Evolutionary conservation across 176 grass and related monocot species (phyloP), one percentile per base, ranked within the genome.

Genomic region (Microstegium vimineum): DNA sequence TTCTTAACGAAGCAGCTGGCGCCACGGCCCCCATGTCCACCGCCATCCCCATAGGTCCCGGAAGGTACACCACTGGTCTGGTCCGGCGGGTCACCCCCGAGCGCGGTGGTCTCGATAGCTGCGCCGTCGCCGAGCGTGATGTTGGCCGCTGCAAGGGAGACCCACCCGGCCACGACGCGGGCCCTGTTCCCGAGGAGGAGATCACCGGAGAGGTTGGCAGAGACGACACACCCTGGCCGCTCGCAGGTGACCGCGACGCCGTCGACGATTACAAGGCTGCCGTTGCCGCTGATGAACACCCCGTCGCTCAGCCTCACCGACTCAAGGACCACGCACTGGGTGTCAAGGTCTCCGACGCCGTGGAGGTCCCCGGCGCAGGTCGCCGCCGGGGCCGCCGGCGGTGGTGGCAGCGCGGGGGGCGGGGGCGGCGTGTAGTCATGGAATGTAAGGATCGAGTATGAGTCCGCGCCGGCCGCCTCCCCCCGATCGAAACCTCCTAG

Each of bases 391-490:
- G 92, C 88, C 32, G 81, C 76, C 37, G 95, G 95, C 11, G 87
- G 84, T 15, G 87, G 90, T 34, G 90, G 93, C 70, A 88, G 90
- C 6, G 90, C 82, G 56, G 92, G 84, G 31, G 95, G 86, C 40
- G 92, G 70, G 0, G 95, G 95, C 18, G 92, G 95, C 7, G 89
- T 88, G 86, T 98, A 95, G 71, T 98, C 95, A 79, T 93, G 92
- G 62, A 79, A 95, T 6, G 76, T 88, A 63, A 98, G 73, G 85
- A 98, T 88, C 85, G 92, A 94, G 67, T 90, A 93, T 7, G 62
- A 60, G 9, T 86, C 90, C 30, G 62, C 75, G 5, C 73, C 85
- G 10, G 54, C 78, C 35, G 26, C 62, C 51, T 81, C 88, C 18
- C 36, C 62, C 14, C 31, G 87, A 81, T 85, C 42, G 40, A 63